A percentile compares a stretch with the other conserved stretches of the same genome.
These are phyloP conservation scores for Roridomyces roridus DNA, from an alignment of 768 basidiomycete species.

Conservation along the genomic window DNA sequence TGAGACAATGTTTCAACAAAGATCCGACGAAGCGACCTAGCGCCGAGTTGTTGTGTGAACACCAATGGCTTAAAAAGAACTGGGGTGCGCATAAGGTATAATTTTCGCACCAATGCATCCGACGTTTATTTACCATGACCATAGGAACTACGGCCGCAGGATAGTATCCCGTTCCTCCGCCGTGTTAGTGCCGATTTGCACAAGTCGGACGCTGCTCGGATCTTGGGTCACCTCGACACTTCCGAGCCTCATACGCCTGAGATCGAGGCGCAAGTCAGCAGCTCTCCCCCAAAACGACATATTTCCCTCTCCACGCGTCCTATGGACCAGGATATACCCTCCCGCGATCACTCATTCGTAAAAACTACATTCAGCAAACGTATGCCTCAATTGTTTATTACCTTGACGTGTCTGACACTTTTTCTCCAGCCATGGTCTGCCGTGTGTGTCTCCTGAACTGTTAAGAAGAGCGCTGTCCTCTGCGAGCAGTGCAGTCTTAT, in stretches of 20 bases:
- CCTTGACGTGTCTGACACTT: slow-evolving; percentile 11
- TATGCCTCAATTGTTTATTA: slow-evolving; percentile 46
- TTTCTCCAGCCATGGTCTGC: slow-evolving; percentile 76
- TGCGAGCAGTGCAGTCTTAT: slow-evolving; percentile 92
- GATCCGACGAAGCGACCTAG: slow-evolving; percentile 83
- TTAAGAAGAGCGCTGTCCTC: slow-evolving; percentile 87
- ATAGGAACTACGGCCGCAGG: slow-evolving; percentile 86
- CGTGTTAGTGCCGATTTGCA: slow-evolving; percentile 88
- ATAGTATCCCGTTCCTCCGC: slow-evolving; percentile 94
- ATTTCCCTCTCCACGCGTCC: slow-evolving; percentile 47
- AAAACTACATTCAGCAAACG: slow-evolving; percentile 94
- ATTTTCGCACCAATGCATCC: neutral
- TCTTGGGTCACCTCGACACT: slow-evolving; percentile 54
- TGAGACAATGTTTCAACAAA: slow-evolving; percentile 90
- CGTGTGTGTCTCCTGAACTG: slow-evolving; percentile 78
- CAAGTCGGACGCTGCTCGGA: slow-evolving; percentile 68
- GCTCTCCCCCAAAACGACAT: slow-evolving; percentile 45
- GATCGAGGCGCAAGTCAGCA: slow-evolving; percentile 44
- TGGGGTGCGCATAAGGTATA: slow-evolving; percentile 80
- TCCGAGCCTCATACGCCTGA: slow-evolving; percentile 45
- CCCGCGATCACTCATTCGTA: slow-evolving; percentile 82
- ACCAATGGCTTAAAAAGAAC: slow-evolving; percentile 86
- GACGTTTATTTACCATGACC: slow-evolving; percentile 3
- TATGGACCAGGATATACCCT: slow-evolving; percentile 58
- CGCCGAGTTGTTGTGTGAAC: slow-evolving; percentile 86